These are phyloP conservation scores for Colletotrichum simmondsii DNA, from an alignment of 2,329 filamentous ascomycete genomes.

Conservation along the genomic window DNA sequence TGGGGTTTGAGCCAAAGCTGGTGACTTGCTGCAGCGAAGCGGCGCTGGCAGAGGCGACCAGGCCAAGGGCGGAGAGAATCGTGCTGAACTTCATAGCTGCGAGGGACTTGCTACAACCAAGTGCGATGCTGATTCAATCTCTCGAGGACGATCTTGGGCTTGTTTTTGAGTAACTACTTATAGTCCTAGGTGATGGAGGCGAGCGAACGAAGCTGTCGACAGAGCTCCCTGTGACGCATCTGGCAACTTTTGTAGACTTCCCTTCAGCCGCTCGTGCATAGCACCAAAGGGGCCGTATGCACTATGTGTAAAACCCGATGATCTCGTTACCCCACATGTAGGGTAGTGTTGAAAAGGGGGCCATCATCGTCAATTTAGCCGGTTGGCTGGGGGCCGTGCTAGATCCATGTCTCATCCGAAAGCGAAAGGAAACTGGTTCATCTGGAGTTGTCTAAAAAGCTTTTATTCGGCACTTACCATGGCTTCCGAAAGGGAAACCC, in stretches of 20 bases:
- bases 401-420: neutral
- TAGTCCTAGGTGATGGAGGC: neutral
- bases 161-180: neutral
- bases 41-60: slow-evolving; percentile 36
- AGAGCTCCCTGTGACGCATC: neutral
- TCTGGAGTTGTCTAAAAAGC: slow-evolving; percentile 9
- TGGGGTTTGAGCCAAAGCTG: slow-evolving; percentile 43
- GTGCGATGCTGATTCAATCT: neutral
- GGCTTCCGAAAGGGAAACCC: neutral
- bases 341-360: slow-evolving; percentile 14
- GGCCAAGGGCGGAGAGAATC: slow-evolving; percentile 29
- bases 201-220: neutral
- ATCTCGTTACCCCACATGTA: slow-evolving; percentile 23
- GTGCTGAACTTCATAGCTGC: slow-evolving; percentile 30
- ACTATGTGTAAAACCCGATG: slow-evolving; percentile 17
- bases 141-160: neutral
- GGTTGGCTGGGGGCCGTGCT: neutral
- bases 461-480: slow-evolving; percentile 22
- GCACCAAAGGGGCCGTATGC: neutral
- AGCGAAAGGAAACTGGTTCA: slow-evolving; percentile 1
- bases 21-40: slow-evolving; percentile 41
- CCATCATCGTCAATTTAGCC: slow-evolving; percentile 18
- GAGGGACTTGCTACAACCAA: neutral
- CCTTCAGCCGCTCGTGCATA: neutral
- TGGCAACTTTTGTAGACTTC: slow-evolving; percentile 18